Evolutionary conservation across 2,329 filamentous ascomycete genomes (phyloP).

Genomic region (Epichloe brachyelytri): DNA sequence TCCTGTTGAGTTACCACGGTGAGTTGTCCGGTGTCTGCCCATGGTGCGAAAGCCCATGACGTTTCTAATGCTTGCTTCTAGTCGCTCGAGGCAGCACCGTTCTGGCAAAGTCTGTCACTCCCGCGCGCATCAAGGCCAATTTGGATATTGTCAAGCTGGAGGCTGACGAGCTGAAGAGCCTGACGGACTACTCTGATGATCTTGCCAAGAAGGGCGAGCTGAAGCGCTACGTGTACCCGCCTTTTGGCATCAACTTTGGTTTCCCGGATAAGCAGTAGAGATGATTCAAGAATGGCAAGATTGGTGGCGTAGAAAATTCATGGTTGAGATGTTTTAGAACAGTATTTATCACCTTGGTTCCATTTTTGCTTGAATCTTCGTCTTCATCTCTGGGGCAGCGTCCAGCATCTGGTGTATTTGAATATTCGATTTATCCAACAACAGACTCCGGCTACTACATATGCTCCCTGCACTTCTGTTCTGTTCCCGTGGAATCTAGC

Average conservation of each 20-base stretch:
- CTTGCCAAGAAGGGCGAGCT: constrained; percentile 37
- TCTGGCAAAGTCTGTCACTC: constrained; percentile 59
- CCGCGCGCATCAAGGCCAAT: constrained; percentile 57
- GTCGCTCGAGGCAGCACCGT: constrained; percentile 58
- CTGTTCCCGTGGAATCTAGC: not conserved
- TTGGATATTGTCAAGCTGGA: constrained; percentile 53
- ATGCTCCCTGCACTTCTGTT: not conserved
- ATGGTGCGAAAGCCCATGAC: too few species aligned
- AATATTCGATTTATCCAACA: not conserved
- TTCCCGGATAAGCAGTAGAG: constrained; percentile 51
- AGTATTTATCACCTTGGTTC: not conserved
- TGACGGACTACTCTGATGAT: constrained; percentile 41
- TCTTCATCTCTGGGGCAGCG: too few species aligned
- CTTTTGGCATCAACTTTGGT: constrained; percentile 55
- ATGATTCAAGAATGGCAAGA: not conserved
- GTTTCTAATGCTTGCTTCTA: constrained; percentile 15
- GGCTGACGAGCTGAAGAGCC: constrained; percentile 45
- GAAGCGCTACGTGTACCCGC: constrained; percentile 53
- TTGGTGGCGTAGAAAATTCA: not conserved
- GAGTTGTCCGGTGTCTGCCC: constrained; percentile 17
- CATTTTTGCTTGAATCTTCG: too few species aligned
- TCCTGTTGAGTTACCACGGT: constrained; percentile 64
- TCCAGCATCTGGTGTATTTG: not conserved
- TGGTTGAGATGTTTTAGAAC: not conserved
- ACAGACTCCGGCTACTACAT: not conserved